Percentiles rank a stretch among this genome's conserved stretches.
phyloP scores from a whole-genome alignment of 345 rosid genomes.

The Toxicodendron radicans region DNA sequence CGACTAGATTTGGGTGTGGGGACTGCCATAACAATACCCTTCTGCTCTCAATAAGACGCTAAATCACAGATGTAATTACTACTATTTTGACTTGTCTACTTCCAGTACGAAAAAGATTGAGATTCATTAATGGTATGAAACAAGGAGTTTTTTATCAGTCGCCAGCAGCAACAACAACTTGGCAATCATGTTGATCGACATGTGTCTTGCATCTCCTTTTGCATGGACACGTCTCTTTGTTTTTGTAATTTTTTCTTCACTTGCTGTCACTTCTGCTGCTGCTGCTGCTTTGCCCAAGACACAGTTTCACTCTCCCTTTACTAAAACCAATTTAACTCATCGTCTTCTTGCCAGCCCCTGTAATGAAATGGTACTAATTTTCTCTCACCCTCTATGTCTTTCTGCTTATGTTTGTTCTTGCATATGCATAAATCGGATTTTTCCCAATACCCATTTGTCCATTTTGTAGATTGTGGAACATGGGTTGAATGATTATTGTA shows the following conservation, averaged over 20 bases:
- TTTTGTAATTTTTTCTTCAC: not conserved
- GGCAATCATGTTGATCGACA: not conserved
- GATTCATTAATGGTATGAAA: not conserved
- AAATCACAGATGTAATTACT: too few relatives aligned
- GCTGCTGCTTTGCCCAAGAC: not conserved
- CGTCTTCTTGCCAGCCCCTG: constrained; percentile 17
- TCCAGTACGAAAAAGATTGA: too few relatives aligned
- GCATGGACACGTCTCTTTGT: constrained; percentile 16
- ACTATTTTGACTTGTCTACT: too few relatives aligned
- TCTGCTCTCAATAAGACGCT: too few relatives aligned
- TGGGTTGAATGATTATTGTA: not conserved
- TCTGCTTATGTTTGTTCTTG: not conserved
- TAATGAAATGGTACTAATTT: constrained; percentile 18
- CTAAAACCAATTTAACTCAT: not conserved
- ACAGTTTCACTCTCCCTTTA: not conserved
- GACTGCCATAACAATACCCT: too few relatives aligned
- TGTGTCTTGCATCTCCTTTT: not conserved
- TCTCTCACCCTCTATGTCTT: not conserved
- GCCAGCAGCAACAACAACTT: not conserved
- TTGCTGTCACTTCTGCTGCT: not conserved
- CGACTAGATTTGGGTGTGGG: too few relatives aligned
- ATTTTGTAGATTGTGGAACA: not conserved
- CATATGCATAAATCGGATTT: not conserved
- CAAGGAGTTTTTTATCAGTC: not conserved
- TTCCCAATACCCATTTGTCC: not conserved